A percentile compares a stretch with the other conserved stretches of the same genome.
phyloP scores from a whole-genome alignment of 2,329 filamentous ascomycete species.

The Xylariaceae sp. region DNA sequence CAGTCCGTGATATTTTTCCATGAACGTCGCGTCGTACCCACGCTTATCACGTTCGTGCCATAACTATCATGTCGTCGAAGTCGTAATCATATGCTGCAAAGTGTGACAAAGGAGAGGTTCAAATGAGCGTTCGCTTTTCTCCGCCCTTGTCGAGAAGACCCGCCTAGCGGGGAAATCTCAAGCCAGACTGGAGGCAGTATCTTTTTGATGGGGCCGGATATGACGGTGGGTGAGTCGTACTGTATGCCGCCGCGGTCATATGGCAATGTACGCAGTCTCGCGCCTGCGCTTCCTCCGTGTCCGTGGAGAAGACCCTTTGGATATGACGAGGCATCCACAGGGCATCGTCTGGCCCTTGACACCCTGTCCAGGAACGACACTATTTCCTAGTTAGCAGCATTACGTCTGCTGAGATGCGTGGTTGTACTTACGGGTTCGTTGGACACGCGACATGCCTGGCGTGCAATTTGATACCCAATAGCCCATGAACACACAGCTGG shows the following conservation, averaged over 20 bases:
- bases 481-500: slow-evolving; percentile 23
- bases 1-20: no score
- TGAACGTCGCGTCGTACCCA: not conserved
- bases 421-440: slow-evolving; percentile 13
- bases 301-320: slow-evolving; percentile 11
- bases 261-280: slow-evolving; percentile 18
- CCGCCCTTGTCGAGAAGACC: not conserved
- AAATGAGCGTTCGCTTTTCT: slow-evolving; percentile 12
- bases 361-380: slow-evolving; percentile 6
- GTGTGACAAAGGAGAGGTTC: slow-evolving; percentile 11
- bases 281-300: slow-evolving; percentile 11
- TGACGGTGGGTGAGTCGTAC: not conserved
- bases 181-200: not conserved
- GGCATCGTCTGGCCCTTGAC: slow-evolving; percentile 16
- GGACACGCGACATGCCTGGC: slow-evolving; percentile 12
- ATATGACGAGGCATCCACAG: slow-evolving; percentile 16
- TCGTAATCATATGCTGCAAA: slow-evolving; percentile 11
- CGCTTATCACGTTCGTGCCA: slow-evolving; percentile 2
- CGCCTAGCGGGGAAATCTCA: slow-evolving; percentile 1
- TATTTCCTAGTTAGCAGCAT: not conserved
- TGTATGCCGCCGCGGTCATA: slow-evolving; percentile 7
- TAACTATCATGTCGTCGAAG: slow-evolving; percentile 12
- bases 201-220: not conserved
- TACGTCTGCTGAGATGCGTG: not conserved
- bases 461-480: slow-evolving; percentile 19